Percentiles rank a stretch among this genome's conserved stretches.
Conservation (phyloP, 1,284 basidiomycete genomes). For the Anthracocystis panici-leucophaei region DNA sequence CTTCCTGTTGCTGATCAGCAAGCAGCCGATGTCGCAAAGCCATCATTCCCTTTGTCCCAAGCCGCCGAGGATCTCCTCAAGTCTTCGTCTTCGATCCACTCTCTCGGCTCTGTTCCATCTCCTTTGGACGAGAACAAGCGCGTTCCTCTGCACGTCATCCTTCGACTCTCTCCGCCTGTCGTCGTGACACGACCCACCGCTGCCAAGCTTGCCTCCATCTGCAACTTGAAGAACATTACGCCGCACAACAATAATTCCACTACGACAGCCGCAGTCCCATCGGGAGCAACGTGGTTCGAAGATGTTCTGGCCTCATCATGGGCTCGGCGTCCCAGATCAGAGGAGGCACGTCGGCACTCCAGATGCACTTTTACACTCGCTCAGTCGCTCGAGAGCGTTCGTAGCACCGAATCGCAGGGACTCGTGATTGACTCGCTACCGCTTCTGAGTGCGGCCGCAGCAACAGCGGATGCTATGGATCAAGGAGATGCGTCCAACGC, state of each 20-base stretch:
- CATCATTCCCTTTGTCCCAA: constrained; percentile 31
- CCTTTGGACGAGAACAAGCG: constrained; percentile 7
- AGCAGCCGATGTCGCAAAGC: not conserved
- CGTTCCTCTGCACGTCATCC: constrained; percentile 38
- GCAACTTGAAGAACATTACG: constrained; percentile 26
- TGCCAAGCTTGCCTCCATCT: constrained; percentile 45
- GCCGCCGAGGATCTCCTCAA: constrained; percentile 18
- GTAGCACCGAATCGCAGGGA: constrained; percentile 37
- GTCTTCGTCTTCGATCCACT: constrained; percentile 6
- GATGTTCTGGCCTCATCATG: constrained; percentile 41
- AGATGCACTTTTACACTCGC: constrained; percentile 42
- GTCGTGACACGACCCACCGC: constrained; percentile 46
- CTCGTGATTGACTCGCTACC: constrained; percentile 46
- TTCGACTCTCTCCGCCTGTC: constrained; percentile 37
- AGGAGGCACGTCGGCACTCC: constrained; percentile 7
- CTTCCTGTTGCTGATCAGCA: constrained; percentile 22
- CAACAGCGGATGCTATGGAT: constrained; percentile 28
- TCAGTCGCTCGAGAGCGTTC: constrained; percentile 42
- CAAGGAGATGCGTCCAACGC: constrained; percentile 1
- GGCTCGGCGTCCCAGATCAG: constrained; percentile 17
- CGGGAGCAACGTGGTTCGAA: constrained; percentile 44
- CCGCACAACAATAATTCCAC: constrained; percentile 9
- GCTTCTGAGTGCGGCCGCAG: not conserved
- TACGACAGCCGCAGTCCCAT: not conserved
- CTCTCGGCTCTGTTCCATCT: constrained; percentile 28